Percentiles rank a stretch among this genome's conserved stretches.
phyloP scores from a whole-genome alignment of 2,329 filamentous ascomycete genomes.

The Mycogone perniciosa region DNA sequence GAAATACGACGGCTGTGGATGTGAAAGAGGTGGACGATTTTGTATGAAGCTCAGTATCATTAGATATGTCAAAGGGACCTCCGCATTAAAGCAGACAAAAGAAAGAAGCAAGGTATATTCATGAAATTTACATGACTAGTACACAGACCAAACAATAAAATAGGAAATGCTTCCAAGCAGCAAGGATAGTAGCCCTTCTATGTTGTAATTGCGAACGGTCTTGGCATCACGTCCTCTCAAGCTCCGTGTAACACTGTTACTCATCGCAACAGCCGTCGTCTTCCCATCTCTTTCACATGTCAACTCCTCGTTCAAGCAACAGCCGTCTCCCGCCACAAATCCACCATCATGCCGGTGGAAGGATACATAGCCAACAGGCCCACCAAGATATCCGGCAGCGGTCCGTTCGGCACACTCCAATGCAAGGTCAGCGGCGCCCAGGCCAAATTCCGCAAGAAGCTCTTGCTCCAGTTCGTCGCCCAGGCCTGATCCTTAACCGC shows the following conservation, averaged over 20 bases:
- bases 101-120: no score
- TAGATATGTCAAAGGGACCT: no score
- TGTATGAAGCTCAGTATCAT: no score
- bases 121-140: no score
- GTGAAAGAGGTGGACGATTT: background rate
- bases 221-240: no score
- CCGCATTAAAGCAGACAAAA: no score
- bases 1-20: constrained; percentile 52
- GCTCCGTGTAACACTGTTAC: no score
- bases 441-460: constrained; percentile 61
- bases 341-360: constrained; percentile 38
- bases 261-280: no score
- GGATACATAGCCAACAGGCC: constrained; percentile 40
- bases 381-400: constrained; percentile 36
- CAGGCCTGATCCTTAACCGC: constrained; percentile 35
- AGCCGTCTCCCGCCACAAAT: constrained; percentile 38
- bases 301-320: constrained; percentile 5
- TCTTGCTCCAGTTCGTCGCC: constrained; percentile 53
- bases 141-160: no score
- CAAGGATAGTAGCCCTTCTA: no score
- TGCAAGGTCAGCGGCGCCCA: constrained; percentile 81
- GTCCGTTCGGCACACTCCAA: constrained; percentile 64
- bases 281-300: background rate
- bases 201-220: no score
- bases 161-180: no score